Conservation (phyloP, 2,329 filamentous ascomycete genomes). For the Penicillium griseofulvum region DNA sequence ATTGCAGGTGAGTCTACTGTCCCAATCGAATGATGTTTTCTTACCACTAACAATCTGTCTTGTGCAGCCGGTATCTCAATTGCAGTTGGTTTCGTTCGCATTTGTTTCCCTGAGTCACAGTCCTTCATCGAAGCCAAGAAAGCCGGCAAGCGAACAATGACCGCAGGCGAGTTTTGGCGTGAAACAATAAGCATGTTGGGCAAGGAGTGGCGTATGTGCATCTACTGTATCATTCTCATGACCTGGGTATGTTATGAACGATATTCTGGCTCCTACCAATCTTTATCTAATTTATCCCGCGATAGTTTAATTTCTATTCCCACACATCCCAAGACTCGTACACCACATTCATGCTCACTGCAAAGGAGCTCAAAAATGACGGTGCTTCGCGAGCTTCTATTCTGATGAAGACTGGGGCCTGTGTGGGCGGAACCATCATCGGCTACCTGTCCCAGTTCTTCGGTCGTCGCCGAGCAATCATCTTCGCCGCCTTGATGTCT, state of each 20-base stretch:
- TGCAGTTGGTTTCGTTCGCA: slow-evolving; percentile 64
- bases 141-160: slow-evolving; percentile 51
- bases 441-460: slow-evolving; percentile 74
- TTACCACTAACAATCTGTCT: background rate
- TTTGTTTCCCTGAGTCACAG: slow-evolving; percentile 69
- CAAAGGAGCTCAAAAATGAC: slow-evolving; percentile 66
- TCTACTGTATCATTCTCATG: slow-evolving; percentile 78
- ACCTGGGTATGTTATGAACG: slow-evolving; percentile 49
- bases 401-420: slow-evolving; percentile 75
- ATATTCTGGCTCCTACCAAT: background rate
- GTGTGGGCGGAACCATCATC: slow-evolving; percentile 52
- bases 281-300: background rate
- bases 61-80: slow-evolving; percentile 32
- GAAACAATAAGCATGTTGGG: slow-evolving; percentile 67
- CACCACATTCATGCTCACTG: slow-evolving; percentile 73
- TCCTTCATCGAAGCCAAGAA: slow-evolving; percentile 71
- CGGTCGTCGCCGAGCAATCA: slow-evolving; percentile 58
- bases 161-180: slow-evolving; percentile 59
- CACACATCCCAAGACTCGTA: slow-evolving; percentile 80
- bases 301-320: slow-evolving; percentile 65
- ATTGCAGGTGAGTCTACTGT: slow-evolving; percentile 49
- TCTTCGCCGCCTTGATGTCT: slow-evolving; percentile 64
- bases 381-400: slow-evolving; percentile 72
- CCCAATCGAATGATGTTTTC: background rate
- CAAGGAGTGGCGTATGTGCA: slow-evolving; percentile 71